Evolutionary conservation across 2,329 filamentous ascomycete species (phyloP).

Genomic region (Verticillium nonalfalfae): DNA sequence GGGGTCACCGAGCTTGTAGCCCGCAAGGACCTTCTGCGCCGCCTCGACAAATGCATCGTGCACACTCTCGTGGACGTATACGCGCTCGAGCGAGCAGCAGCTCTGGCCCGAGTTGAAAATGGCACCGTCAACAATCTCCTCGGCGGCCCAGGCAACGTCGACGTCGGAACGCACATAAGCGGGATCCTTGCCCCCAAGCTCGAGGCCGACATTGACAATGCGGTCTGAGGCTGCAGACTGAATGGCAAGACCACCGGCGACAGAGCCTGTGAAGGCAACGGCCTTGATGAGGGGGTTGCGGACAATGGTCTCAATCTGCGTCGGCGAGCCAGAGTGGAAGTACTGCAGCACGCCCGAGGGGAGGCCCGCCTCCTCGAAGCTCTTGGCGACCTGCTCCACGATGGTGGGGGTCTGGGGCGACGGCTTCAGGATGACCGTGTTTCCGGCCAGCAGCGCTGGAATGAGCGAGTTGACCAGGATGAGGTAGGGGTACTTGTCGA

Average conservation of each 20-base stretch:
- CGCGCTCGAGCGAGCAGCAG: conserved; percentile 86
- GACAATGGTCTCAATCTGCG: conserved; percentile 71
- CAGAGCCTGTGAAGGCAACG: conserved; percentile 91
- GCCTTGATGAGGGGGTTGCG: conserved; percentile 69
- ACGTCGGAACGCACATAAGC: conserved; percentile 85
- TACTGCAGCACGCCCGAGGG: conserved; percentile 82
- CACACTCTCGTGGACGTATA: conserved; percentile 83
- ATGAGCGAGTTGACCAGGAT: conserved; percentile 90
- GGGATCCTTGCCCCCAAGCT: conserved; percentile 92
- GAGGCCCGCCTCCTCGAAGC: conserved; percentile 75
- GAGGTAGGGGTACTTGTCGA: conserved; percentile 78
- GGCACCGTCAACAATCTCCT: conserved; percentile 92
- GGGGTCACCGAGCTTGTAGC: conserved; percentile 86
- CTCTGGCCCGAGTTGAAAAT: conserved; percentile 98
- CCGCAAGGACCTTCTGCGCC: conserved; percentile 70
- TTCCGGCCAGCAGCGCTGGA: conserved; percentile 84
- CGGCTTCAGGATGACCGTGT: conserved; percentile 89
- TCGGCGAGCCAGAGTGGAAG: conserved; percentile 80
- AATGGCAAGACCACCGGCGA: conserved; percentile 78
- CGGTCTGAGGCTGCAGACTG: conserved; percentile 80
- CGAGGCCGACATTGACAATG: conserved; percentile 78
- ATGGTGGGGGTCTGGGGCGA: conserved; percentile 93
- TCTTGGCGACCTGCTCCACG: conserved; percentile 72
- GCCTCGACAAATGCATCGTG: conserved; percentile 78
- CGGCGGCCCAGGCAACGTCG: conserved; percentile 83